Conservation (phyloP, 306 rosid genomes). For the Cajanus cajan region DNA sequence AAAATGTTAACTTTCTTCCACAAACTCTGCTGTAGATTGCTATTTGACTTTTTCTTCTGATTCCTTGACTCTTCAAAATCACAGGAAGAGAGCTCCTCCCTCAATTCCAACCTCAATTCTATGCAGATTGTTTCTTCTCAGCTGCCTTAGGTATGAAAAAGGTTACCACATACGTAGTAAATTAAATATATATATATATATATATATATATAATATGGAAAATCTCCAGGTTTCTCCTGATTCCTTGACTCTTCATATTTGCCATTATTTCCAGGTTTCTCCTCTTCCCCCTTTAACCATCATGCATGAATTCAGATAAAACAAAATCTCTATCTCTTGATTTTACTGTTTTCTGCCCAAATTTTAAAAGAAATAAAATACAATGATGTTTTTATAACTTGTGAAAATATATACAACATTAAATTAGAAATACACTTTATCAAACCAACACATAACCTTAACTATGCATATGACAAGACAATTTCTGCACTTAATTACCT, state of each 20-base stretch:
- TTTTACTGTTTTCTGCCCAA: background rate
- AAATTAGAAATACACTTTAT: background rate
- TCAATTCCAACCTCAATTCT: conserved; percentile 21
- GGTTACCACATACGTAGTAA: background rate
- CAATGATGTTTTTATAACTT: background rate
- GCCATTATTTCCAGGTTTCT: conserved; percentile 41
- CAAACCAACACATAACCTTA: background rate
- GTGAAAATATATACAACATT: background rate
- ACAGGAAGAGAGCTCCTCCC: conserved; percentile 40
- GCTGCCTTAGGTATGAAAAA: conserved; percentile 35
- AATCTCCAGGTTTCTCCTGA: no score
- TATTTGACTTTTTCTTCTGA: background rate
- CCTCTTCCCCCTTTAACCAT: background rate
- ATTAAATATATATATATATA: background rate
- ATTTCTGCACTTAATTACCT: background rate
- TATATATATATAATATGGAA: background rate
- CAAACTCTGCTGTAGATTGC: background rate
- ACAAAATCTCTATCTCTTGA: background rate
- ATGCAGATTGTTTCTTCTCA: conserved; percentile 26
- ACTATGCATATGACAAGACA: background rate
- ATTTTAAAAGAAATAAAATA: background rate
- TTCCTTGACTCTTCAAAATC: background rate
- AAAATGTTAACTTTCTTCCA: background rate
- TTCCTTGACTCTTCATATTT: conserved; percentile 41
- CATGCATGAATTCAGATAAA: background rate